Conservation (phyloP, 108 stramenopile genomes). For the Nitzschia putrida region DNA sequence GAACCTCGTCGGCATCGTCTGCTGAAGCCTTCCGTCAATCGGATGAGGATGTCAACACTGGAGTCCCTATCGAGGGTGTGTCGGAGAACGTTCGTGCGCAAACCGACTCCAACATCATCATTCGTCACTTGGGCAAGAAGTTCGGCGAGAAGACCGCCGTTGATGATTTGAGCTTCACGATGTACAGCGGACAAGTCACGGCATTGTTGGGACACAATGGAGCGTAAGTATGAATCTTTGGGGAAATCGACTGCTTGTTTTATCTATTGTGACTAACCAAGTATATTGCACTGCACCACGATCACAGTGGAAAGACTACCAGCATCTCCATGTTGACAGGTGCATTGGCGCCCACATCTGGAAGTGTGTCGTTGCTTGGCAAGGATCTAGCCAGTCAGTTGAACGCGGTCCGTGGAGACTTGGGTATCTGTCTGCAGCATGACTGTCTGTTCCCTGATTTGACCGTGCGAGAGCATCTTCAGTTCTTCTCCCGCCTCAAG, state of each 20-base stretch:
- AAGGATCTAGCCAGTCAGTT: slow-evolving; percentile 74
- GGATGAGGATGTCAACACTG: slow-evolving; percentile 28
- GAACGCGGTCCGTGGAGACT: slow-evolving; percentile 58
- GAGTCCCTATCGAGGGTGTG: slow-evolving; percentile 59
- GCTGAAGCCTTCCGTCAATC: background rate
- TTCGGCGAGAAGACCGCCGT: slow-evolving; percentile 95
- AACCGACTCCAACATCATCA: slow-evolving; percentile 61
- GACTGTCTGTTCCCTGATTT: slow-evolving; percentile 87
- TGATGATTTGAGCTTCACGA: slow-evolving; percentile 77
- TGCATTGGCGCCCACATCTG: slow-evolving; percentile 84
- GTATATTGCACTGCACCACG: background rate
- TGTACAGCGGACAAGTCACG: slow-evolving; percentile 92
- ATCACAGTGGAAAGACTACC: slow-evolving; percentile 33
- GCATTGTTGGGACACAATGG: slow-evolving; percentile 94
- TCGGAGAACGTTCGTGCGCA: slow-evolving; percentile 48
- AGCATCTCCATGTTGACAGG: slow-evolving; percentile 94
- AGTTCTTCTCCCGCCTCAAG: slow-evolving; percentile 83
- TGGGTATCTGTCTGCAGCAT: slow-evolving; percentile 95
- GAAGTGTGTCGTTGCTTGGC: slow-evolving; percentile 79
- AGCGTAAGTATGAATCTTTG: slow-evolving; percentile 13
- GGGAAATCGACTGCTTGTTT: background rate
- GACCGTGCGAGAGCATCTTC: slow-evolving; percentile 88
- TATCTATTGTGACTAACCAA: background rate
- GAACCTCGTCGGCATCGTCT: slow-evolving; percentile 13
- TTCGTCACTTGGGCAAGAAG: slow-evolving; percentile 60